Base-by-base conservation (phyloP, 257 asterid genomes). In the Fraxinus cuspidata region DNA sequence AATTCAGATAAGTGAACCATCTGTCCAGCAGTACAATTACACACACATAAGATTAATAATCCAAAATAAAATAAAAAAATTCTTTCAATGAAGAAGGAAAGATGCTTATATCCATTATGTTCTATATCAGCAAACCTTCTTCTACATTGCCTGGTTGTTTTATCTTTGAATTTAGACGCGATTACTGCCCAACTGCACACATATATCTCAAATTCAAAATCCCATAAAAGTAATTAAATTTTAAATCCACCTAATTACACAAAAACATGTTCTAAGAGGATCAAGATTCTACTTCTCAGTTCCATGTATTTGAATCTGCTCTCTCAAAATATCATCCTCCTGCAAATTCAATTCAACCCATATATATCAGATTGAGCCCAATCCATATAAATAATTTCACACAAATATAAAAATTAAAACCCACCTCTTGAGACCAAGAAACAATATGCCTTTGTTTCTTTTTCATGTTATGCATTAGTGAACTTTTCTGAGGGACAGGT, bases 361-460 rank as follows among this genome's bases (percentile, higher is more conserved):
- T 38, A 81, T 28, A 27, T 63, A 80, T 38, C 82, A 77, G 60
- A 56, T 75, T 25, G 73, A 68, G 73, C 47, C 15, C 12, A 21
- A 21, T 29, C 1, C 31, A 58, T 58, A 21, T 58, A 58, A 58
- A n/a, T 58, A 2, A 58, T 21, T 58, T 21, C 0, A 8, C 66
- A 8, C 4, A 58, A n/a, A 7, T 58, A 12, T 2, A 60, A 23
- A 60, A 21, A 60, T 5, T 63, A 71, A 69, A 67, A 72, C 91
- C 77, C 76, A 93, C 99, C 98, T 96, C 99, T 83, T 84, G 95
- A 76, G 99, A 92, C 99, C 99, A 96, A 72, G 99, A 96, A 83
- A 93, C 99, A 58, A 96, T 96, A 86, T 89, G 99, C 77, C 98
- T 91, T 67, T 92, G 95, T 74, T 93, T 89, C 86, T 82, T 87